Evolutionary conservation across 495 filamentous ascomycete species (phyloP), one percentile per base, ranked within the genome.

Genomic region (Neurospora tetraspora): DNA sequence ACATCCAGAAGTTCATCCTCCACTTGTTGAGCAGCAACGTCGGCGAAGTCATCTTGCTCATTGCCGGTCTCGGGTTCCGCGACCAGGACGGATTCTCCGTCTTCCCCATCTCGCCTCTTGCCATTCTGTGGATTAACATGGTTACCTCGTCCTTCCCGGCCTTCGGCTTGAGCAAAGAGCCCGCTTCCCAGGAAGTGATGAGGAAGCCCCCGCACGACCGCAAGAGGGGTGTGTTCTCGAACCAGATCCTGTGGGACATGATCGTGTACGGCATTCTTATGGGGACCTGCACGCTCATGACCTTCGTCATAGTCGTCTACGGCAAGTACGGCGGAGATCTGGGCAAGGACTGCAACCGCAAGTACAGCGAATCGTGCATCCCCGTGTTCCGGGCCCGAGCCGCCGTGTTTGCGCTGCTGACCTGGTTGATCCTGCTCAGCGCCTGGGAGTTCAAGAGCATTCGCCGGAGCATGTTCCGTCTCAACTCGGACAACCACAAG

Each of bases 1-100:
- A 94, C 75, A 93, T 94, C 73, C 91, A 94, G 76, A 94, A 94
- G 84, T 94, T 94, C 76, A 83, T 94, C 31, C 84, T 94, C 77
- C 91, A 94, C 75, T 79, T 94, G 16, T 86, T 93, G 53, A 86
- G 88, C 43, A 89, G 89, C 71, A 94, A 94, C 78, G 88, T 94
- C 47, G 91, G 90, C 42, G 90, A 94, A 81, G 92, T 92, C 23
- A 87, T 89, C 72, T 83, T 91, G 16, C 83, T 94, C 20, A 86
- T 94, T 18, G 87, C 90, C 70, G 92, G 91, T 59, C 86, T 94
- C 2, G 90, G 83, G 4, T 93, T 94, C 83, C 89, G 91, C 76
- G 91, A 94, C 76, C 47, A 76, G 0, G 80, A 83, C 1, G 86
- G 85, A 3, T 82, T 89, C 47, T 93, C 91, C 3, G 90, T 93